Conservation (phyloP, 1,284 basidiomycete genomes). For the Porodaedalea pini region DNA sequence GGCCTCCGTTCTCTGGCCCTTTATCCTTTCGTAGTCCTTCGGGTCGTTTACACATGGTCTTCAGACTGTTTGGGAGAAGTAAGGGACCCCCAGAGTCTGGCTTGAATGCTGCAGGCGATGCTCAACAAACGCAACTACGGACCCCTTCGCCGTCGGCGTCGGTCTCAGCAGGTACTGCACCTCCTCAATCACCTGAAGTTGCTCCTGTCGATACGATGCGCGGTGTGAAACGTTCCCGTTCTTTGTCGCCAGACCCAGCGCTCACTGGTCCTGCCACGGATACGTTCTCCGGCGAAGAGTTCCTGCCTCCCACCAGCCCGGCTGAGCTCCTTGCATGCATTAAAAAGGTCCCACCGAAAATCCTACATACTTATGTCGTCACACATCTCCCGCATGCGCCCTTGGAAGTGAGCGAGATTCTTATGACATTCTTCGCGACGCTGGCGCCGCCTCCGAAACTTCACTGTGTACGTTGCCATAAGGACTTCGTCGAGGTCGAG, state of each 20-base stretch:
- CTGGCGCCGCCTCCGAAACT: slow-evolving; percentile 61
- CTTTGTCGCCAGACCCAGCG: slow-evolving; percentile 14
- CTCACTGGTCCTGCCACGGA: slow-evolving; percentile 11
- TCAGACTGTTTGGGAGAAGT: slow-evolving; percentile 45
- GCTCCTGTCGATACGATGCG: slow-evolving; percentile 26
- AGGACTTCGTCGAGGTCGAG: slow-evolving; percentile 53
- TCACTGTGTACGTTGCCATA: slow-evolving; percentile 73
- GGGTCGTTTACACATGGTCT: slow-evolving; percentile 39
- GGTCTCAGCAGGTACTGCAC: slow-evolving; percentile 29
- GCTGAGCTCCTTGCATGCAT: slow-evolving; percentile 49
- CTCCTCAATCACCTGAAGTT: slow-evolving; percentile 31
- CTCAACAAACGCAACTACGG: slow-evolving; percentile 35
- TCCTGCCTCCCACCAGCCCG: slow-evolving; percentile 28
- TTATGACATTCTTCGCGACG: slow-evolving; percentile 52
- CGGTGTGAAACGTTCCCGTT: slow-evolving; percentile 27
- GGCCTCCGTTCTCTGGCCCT: no score
- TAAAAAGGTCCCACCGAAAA: slow-evolving; percentile 59
- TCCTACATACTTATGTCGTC: slow-evolving; percentile 59
- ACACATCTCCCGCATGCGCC: slow-evolving; percentile 38
- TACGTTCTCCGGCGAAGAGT: slow-evolving; percentile 9
- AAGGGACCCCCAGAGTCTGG: slow-evolving; percentile 28
- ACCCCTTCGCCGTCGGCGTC: slow-evolving; percentile 49
- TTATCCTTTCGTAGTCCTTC: background rate
- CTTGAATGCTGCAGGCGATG: background rate
- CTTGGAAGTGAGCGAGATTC: slow-evolving; percentile 34